Evolutionary conservation across 371 early-diverging fungal species (phyloP).

Genomic region (Rhizopus microsporus): DNA sequence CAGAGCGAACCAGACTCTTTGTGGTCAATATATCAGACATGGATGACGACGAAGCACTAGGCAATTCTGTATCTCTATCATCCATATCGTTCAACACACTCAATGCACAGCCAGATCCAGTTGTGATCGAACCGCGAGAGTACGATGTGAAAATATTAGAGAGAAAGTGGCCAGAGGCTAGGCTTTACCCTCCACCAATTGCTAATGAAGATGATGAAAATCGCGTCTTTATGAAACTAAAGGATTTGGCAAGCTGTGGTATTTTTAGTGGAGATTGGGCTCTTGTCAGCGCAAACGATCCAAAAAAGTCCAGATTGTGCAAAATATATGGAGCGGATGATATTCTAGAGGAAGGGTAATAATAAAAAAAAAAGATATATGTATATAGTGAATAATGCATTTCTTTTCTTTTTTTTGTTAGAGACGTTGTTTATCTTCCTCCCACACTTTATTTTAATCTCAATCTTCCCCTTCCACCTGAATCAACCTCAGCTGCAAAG

Average conservation of each 20-base stretch:
- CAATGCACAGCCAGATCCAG: conserved; percentile 18
- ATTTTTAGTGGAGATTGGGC: conserved; percentile 82
- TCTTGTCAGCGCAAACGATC: conserved; percentile 33
- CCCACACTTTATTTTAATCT: conserved; percentile 66
- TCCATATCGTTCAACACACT: conserved; percentile 26
- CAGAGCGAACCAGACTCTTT: conserved; percentile 35
- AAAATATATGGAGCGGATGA: conserved; percentile 44
- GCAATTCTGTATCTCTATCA: conserved; percentile 15
- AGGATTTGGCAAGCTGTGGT: conserved; percentile 61
- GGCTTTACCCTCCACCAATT: conserved; percentile 55
- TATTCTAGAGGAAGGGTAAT: conserved; percentile 6
- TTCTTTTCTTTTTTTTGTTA: conserved; percentile 20
- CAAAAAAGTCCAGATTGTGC: conserved; percentile 51
- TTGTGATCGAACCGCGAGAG: conserved; percentile 36
- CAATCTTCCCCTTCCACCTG: conserved; percentile 47
- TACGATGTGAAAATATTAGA: conserved; percentile 40
- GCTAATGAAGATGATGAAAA: conserved; percentile 59
- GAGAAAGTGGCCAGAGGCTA: conserved; percentile 48
- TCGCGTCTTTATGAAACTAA: conserved; percentile 57
- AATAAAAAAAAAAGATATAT: conserved; percentile 3
- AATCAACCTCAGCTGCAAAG: conserved; percentile 19
- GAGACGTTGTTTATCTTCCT: conserved; percentile 43
- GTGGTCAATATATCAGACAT: conserved; percentile 41
- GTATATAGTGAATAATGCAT: conserved; percentile 21
- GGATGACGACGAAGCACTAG: conserved; percentile 10